A percentile compares a stretch with the other conserved stretches of the same genome.
Evolutionary conservation across 352 stramenopile genomes (phyloP).

Genomic region (Phytophthora melonis): DNA sequence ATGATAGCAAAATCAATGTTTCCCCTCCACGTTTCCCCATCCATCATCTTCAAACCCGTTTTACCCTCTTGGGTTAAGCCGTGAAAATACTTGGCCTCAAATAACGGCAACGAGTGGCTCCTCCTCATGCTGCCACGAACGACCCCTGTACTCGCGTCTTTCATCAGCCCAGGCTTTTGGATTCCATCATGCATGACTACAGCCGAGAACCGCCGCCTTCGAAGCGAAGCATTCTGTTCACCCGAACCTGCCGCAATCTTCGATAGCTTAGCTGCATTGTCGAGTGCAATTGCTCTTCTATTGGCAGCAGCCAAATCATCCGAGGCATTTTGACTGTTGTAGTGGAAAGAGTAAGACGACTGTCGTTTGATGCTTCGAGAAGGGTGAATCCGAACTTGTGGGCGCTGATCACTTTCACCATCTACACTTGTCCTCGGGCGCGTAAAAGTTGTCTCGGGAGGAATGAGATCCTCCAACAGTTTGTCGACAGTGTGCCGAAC

Average conservation of each 20-base stretch:
- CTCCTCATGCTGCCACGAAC: conserved; percentile 35
- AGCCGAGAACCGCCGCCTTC: conserved; percentile 18
- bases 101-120: conserved; percentile 61
- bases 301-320: not conserved
- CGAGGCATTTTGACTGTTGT: conserved; percentile 4
- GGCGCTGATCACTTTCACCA: conserved; percentile 10
- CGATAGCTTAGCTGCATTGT: conserved; percentile 24
- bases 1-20: conserved; percentile 71
- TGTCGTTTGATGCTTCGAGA: conserved; percentile 11
- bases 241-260: conserved; percentile 18
- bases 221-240: not conserved
- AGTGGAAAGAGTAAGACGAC: conserved; percentile 11
- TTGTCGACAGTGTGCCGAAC: conserved; percentile 44
- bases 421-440: not conserved
- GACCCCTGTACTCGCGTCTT: not conserved
- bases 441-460: conserved; percentile 16
- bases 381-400: conserved; percentile 12
- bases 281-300: not conserved
- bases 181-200: not conserved
- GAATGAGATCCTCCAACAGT: conserved; percentile 52
- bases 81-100: conserved; percentile 54
- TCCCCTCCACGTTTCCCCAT: conserved; percentile 11
- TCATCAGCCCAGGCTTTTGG: not conserved
- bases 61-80: conserved; percentile 12
- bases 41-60: not conserved